Evolutionary conservation across 129 eudicot genomes (phyloP), one percentile per base, ranked within the genome.

Genomic region (Scalesia atractyloides): DNA sequence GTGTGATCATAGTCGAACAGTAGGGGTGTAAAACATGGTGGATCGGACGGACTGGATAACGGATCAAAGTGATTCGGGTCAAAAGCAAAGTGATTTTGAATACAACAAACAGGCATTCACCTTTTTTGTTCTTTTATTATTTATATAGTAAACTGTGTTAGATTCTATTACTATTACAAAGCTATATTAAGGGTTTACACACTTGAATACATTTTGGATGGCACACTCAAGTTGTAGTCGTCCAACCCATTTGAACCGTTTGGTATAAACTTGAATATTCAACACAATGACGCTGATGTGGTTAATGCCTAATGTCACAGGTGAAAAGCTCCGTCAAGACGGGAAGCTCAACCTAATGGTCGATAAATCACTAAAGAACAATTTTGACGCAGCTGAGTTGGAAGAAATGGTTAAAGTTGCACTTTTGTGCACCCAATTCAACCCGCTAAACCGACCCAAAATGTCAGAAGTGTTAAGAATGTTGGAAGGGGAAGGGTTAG

Each of bases 401-500:
- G 92, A 82, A 74, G 98, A 92, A 77, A 92, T 92, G 88, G 95
- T 87, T 62, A 83, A 86, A 75, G 96, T 93, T 39, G 92, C 96
- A 1, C 96, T 89, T 41, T 84, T 93, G 41, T 93, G 95, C 72
- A 93, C 98, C 5, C 90, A 89, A 37, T 89, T 89, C 68, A 93
- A 78, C 69, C 98, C 98, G 22, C 77, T 77, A 10, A 69, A 83
- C 54, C 88, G 98, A 3, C 98, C 98, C 19, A 93, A 89, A 75
- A 93, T 93, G 98, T 93, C 96, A 0, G 96, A 93, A 73, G 96
- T 90, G 3, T 67, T 93, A 50, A 76, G 97, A 69, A 85, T 93
- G 97, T 74, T 94, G 70, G 97, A 88, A 86, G 98, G 97, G 2
- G 98, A 90, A 75, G 97, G 97, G 19, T 73, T 93, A 65, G 97